Evolutionary conservation across 73 alveolate species (phyloP).

Genomic region (Tetrahymena borealis): DNA sequence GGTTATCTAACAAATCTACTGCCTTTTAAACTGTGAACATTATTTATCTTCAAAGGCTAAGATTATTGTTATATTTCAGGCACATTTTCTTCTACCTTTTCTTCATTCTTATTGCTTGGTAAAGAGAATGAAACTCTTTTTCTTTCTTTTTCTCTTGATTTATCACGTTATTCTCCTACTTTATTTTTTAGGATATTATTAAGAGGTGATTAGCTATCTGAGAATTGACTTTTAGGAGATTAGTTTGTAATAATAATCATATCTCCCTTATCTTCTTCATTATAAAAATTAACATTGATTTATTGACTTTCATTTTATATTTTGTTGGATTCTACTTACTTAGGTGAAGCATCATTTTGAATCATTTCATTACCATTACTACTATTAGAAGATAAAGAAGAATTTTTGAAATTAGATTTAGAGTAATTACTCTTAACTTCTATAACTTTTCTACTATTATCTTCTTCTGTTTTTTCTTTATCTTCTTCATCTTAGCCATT

Average conservation of each 20-base stretch:
- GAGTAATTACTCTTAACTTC: not conserved
- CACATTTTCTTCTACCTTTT: not conserved
- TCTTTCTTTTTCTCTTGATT: not conserved
- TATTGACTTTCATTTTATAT: not conserved
- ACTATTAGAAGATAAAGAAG: no score
- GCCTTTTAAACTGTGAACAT: not conserved
- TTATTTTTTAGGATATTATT: not conserved
- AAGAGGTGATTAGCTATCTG: not conserved
- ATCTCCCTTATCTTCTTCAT: not conserved
- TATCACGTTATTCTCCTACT: not conserved
- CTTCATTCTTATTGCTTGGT: not conserved
- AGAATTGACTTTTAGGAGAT: not conserved
- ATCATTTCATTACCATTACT: no score
- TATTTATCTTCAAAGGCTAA: not conserved
- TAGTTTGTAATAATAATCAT: not conserved
- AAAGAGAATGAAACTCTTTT: not conserved
- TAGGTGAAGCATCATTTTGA: no score
- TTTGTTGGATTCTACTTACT: no score
- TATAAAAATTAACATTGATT: not conserved
- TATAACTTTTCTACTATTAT: not conserved
- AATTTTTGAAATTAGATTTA: not conserved
- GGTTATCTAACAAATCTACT: not conserved
- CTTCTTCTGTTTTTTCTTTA: not conserved
- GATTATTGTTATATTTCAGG: no score
- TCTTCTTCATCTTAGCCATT: not conserved